Evolutionary conservation across 2,329 filamentous ascomycete species (phyloP).

Genomic region (Zopfia rhizophila): DNA sequence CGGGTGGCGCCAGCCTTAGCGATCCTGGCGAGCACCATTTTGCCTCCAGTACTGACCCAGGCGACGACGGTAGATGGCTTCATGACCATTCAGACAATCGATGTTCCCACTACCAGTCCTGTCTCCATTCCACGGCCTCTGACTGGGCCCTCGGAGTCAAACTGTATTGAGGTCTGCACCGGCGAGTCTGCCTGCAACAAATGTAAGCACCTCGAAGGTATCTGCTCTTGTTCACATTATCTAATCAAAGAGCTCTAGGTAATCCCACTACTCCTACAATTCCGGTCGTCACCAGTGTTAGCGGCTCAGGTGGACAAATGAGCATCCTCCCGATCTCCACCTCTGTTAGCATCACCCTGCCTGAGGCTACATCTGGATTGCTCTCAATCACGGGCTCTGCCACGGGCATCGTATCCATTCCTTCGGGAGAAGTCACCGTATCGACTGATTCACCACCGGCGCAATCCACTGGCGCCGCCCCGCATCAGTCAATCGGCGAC

Average conservation of each 20-base stretch:
- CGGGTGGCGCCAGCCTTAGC: conserved; percentile 37
- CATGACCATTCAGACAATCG: conserved; percentile 43
- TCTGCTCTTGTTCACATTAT: no score
- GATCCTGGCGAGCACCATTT: conserved; percentile 37
- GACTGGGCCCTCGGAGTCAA: conserved; percentile 20
- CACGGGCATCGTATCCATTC: conserved; percentile 27
- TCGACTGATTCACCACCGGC: conserved; percentile 18
- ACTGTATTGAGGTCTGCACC: conserved; percentile 39
- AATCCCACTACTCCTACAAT: no score
- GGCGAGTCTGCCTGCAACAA: conserved; percentile 29
- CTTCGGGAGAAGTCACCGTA: conserved; percentile 10
- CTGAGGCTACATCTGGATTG: conserved; percentile 8
- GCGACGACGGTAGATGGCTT: conserved; percentile 30
- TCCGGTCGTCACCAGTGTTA: no score
- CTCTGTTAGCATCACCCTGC: conserved; percentile 5
- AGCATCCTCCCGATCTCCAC: conserved; percentile 15
- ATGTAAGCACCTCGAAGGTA: not conserved
- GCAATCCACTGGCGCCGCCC: conserved; percentile 32
- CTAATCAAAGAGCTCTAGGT: no score
- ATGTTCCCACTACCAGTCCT: conserved; percentile 9
- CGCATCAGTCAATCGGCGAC: conserved; percentile 18
- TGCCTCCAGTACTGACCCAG: conserved; percentile 22
- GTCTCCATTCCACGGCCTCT: conserved; percentile 4
- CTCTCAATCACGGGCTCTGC: conserved; percentile 11
- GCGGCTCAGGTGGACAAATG: no score